These are phyloP conservation scores for Candida incommunis DNA, from an alignment of 805 yeast species.

Conservation along the genomic window DNA sequence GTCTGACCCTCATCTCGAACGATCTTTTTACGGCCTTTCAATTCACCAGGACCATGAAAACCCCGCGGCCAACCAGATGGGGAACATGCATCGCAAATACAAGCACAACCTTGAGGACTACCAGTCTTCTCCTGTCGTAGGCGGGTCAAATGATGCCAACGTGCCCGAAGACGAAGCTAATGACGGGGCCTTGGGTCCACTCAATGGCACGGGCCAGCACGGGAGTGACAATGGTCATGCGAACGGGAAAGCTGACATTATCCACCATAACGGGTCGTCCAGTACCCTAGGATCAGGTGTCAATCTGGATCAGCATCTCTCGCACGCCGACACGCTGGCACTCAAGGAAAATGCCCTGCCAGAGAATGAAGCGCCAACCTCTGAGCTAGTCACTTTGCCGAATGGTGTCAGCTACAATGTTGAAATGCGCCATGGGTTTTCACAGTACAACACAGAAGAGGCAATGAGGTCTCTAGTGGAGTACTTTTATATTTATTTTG, in stretches of 20 bases:
- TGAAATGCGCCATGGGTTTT: constrained; percentile 43
- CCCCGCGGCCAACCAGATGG: neutral
- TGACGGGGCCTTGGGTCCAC: neutral
- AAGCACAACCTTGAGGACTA: constrained; percentile 1
- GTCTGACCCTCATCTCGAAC: neutral
- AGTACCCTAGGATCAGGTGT: neutral
- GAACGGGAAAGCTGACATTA: neutral
- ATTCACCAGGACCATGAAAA: neutral
- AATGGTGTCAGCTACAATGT: constrained; percentile 15
- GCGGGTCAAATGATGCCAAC: neutral
- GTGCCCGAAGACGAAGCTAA: neutral
- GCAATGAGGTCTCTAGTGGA: constrained; percentile 18
- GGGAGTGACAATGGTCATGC: neutral
- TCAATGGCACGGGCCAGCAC: neutral
- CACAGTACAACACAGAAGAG: constrained; percentile 11
- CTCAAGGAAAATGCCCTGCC: neutral
- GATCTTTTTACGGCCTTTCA: neutral
- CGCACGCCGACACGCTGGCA: neutral
- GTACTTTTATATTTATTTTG: constrained; percentile 71
- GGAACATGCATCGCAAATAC: neutral
- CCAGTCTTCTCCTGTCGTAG: neutral
- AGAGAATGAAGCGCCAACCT: neutral
- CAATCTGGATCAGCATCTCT: neutral
- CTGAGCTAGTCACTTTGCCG: neutral
- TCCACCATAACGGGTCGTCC: too few species aligned